Base-by-base conservation (phyloP, 75 land plant species). In the Gnetum montanum region DNA sequence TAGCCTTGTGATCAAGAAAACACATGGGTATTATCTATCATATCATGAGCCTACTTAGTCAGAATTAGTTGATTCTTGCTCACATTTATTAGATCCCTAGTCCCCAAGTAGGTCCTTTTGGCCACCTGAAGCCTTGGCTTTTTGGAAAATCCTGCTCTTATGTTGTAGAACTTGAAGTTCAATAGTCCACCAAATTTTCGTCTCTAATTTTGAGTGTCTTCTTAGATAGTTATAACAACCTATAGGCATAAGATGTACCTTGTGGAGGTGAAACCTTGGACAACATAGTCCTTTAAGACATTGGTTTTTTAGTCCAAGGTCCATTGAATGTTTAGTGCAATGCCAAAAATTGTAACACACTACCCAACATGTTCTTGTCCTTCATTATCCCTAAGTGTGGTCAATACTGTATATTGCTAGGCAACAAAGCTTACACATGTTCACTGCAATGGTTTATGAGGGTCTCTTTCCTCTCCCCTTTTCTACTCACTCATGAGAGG, bases 311-410 rank as follows among this genome's bases (percentile, higher is more conserved):
- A 43, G 45, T n/a, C n/a, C n/a, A 43, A 16, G 45, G 11, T 43
- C 45, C 45, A 15, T 43, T 43, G n/a, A 6, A 8, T 8, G n/a
- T n/a, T n/a, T n/a, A n/a, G n/a, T n/a, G n/a, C n/a, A 37, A 37
- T 10, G 0, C 8, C 8, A 37, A 37, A 0, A 37, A 37, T 37
- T 61, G 52, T 49, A 61, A 61, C 63, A 38, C 10, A 61, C 19
- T 61, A 7, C 29, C 24, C 26, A 12, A 34, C 12, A 23, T 22
- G 49, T 59, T 59, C 61, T 33, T 12, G 31, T 61, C 54, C 64
- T 49, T 61, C 43, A 60, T 4, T 62, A 11, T 50, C 48, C 63
- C 58, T 46, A 38, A 52, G 59, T 67, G 54, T 67, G 70, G 63
- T 60, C 70, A 60, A 56, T 60, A 60, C 63, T 28, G 8, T 31